Percentiles rank a stretch among this genome's conserved stretches.
Evolutionary conservation across 345 rosid species (phyloP).

Genomic region (Citrus glauca): DNA sequence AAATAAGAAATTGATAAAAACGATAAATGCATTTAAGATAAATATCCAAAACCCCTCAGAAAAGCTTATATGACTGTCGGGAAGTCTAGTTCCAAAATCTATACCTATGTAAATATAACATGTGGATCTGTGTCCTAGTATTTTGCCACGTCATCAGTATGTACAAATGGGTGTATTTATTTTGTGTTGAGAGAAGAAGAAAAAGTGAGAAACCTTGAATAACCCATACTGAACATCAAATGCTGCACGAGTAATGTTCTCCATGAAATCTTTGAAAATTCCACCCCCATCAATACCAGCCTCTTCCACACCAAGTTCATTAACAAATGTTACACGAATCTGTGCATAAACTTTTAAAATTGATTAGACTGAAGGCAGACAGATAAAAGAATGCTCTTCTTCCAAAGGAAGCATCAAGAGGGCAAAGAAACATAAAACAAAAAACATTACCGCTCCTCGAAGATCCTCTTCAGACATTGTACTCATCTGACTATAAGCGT

Average conservation of each 20-base stretch:
- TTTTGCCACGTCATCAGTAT: neutral
- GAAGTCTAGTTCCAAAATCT: neutral
- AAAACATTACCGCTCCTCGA: slow-evolving; percentile 65
- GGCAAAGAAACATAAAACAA: slow-evolving; percentile 11
- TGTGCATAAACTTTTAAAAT: slow-evolving; percentile 33
- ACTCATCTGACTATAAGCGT: slow-evolving; percentile 97
- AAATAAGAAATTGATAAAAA: neutral
- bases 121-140: neutral
- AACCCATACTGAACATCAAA: slow-evolving; percentile 96
- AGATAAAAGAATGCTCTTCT: neutral
- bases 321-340: slow-evolving; percentile 95
- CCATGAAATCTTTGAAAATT: slow-evolving; percentile 99
- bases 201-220: slow-evolving; percentile 59
- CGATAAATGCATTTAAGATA: neutral
- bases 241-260: slow-evolving; percentile 93
- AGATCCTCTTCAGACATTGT: slow-evolving; percentile 93
- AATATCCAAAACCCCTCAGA: neutral
- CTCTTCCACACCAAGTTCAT: slow-evolving; percentile 99
- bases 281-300: slow-evolving; percentile 99
- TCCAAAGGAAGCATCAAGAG: neutral
- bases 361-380: neutral
- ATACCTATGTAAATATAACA: neutral
- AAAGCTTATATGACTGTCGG: neutral
- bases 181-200: neutral
- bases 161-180: neutral